Conservation (phyloP, 1,284 basidiomycete genomes). For the Tilletia walkeri region DNA sequence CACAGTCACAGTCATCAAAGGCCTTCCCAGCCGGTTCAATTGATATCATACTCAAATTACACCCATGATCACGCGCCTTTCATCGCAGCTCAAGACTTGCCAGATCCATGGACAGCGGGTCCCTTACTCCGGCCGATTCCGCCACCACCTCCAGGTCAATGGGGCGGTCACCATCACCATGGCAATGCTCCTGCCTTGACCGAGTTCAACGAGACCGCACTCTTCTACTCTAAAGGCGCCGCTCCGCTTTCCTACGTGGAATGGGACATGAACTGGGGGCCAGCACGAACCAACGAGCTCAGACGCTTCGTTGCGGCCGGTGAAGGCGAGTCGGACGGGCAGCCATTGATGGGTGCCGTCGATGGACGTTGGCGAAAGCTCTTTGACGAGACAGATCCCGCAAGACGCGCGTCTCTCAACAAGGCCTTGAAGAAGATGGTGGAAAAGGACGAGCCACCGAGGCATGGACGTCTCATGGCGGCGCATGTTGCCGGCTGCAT, state of each 20-base stretch:
- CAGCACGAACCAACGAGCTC: slow-evolving; percentile 33
- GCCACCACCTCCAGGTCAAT: background rate
- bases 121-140: slow-evolving; percentile 24
- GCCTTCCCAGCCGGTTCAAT: slow-evolving; percentile 21
- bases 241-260: slow-evolving; percentile 53
- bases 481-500: slow-evolving; percentile 36
- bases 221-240: slow-evolving; percentile 45
- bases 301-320: slow-evolving; percentile 33
- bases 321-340: slow-evolving; percentile 28
- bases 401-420: background rate
- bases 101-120: slow-evolving; percentile 30
- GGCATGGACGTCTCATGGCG: slow-evolving; percentile 32
- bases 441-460: slow-evolving; percentile 29
- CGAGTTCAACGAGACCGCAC: slow-evolving; percentile 42
- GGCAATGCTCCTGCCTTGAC: slow-evolving; percentile 9
- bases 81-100: slow-evolving; percentile 23
- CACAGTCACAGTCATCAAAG: background rate
- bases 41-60: slow-evolving; percentile 22
- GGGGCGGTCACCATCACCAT: slow-evolving; percentile 14
- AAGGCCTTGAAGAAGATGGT: slow-evolving; percentile 28
- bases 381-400: slow-evolving; percentile 32
- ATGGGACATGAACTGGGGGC: slow-evolving; percentile 47
- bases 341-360: slow-evolving; percentile 40
- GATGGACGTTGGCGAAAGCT: slow-evolving; percentile 48
- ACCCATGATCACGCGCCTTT: slow-evolving; percentile 25